Base-by-base conservation (phyloP, 1,139 yeast species). In the Diutina siamensis region DNA sequence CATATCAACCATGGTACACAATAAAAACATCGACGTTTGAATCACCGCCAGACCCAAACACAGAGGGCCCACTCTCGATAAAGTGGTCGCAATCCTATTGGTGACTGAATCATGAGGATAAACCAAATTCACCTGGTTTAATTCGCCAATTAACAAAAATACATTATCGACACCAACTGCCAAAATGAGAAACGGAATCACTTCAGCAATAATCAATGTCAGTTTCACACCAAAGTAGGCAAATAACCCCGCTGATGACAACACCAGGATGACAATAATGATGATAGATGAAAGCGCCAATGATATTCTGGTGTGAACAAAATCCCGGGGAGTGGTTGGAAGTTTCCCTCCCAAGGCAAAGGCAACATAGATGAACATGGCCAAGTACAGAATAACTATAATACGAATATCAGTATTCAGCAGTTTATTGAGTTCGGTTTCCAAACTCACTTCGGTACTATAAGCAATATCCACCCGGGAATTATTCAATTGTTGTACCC, bases 121-220 rank as follows among this genome's bases (percentile, higher is more conserved):
- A 1, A 45, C 49, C 12, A 15, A 9, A 48, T 73, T 73, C 15
- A 82, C 72, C 22, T 71, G 63, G 41, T 79, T 77, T 45, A 85
- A 67, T 56, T 87, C 95, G 59, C 87, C 92, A 1, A 87, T 83
- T 21, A 92, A 76, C 52, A 92, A 66, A 57, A 89, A 92, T 32
- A 92, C 84, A 57, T 92, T 92, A 62, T 92, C 98, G 25, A 92
- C 92, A 15, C 98, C 98, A 48, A 92, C 81, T 0, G 98, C 98
- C 50, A 92, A 68, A 4, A 92, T 83, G 56, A 92, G 65, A 56
- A 92, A 92, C n/a, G 97, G 97, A 41, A 92, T 92, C 3, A 92
- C 97, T 58, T 92, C 97, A 1, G 97, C 97, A 51, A 92, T 87
- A 51, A 92, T 89, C 36, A 92, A 67, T 0, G 97, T 92, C 0